Base-by-base conservation (phyloP, 257 asterid species). In the Euphrasia confusa region DNA sequence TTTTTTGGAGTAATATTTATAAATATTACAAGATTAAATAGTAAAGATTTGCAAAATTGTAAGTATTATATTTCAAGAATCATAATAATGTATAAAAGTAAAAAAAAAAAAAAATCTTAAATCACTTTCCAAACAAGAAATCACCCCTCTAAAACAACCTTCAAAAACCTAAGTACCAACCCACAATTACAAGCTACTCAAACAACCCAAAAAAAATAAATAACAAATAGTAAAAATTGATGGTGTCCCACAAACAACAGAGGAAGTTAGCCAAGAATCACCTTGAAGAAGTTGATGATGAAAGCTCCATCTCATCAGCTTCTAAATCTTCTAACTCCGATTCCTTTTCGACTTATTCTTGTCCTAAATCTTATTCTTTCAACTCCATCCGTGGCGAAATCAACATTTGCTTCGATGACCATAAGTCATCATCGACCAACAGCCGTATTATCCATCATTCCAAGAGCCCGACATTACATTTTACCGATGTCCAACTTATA, bases 211-310 rank as follows among this genome's bases (percentile, higher is more conserved):
- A 37, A 5, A 49, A 49, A 49, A 5, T 4, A 5, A 14, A 5
- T 4, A 48, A 12, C 0, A 47, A 44, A 44, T 44, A 44, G 15
- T 12, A 3, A 44, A 7, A 44, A 44, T 14, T 4, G 10, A 53
- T 53, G 58, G 24, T 13, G 58, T 53, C 58, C 58, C 58, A 53
- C 58, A 11, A 28, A 53, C 33, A 53, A 53, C 58, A 7, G 4
- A 53, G 15, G 35, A 53, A 53, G 15, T 53, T 53, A 53, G 33
- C 58, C 33, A 53, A 53, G 10, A 21, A 53, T 10, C 33, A 53
- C 11, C 0, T 53, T 18, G 33, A 53, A 18, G 42, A 37, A 37
- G 42, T 37, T 37, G 42, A 37, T 37, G 33, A 3, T 53, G 33
- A 53, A 52, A 52, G 57, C 32, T 52, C 57, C 57, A 6, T 52